These are phyloP conservation scores for Suhomyces sp. DNA, from an alignment of 805 yeast species.

Conservation along the genomic window DNA sequence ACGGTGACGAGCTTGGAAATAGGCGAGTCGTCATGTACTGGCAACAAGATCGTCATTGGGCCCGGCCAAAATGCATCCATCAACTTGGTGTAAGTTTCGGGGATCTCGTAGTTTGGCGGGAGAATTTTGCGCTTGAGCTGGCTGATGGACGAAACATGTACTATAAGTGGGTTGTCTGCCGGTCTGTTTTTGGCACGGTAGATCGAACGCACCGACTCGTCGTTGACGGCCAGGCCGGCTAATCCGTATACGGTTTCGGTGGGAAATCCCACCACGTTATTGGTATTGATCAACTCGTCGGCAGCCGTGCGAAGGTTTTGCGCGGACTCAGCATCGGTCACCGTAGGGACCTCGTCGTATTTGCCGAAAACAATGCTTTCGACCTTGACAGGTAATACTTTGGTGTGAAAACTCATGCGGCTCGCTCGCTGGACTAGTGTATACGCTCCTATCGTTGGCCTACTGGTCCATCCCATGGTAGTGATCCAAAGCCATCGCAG, in stretches of 20 bases:
- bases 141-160: conserved; percentile 76
- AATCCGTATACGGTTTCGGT: conserved; percentile 97
- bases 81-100: conserved; percentile 62
- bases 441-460: background rate
- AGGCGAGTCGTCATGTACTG: conserved; percentile 45
- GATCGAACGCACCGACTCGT: conserved; percentile 70
- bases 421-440: background rate
- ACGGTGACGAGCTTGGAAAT: conserved; percentile 80
- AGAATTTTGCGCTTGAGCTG: conserved; percentile 66
- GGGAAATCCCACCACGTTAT: conserved; percentile 84
- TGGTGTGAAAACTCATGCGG: conserved; percentile 21
- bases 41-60: conserved; percentile 83
- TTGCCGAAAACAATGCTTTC: conserved; percentile 47
- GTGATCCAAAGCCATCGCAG: background rate
- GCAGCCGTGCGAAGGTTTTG: conserved; percentile 59
- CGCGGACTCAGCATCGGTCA: conserved; percentile 53
- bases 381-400: conserved; percentile 54
- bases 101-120: conserved; percentile 51
- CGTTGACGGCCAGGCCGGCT: conserved; percentile 80
- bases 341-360: conserved; percentile 39
- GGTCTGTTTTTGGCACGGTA: conserved; percentile 92
- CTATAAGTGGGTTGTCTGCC: conserved; percentile 89
- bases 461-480: background rate
- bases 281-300: conserved; percentile 43
- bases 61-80: conserved; percentile 90